Percentiles rank a stretch among this genome's conserved stretches.
phyloP scores from a whole-genome alignment of 495 filamentous ascomycete species.

The Penicillium pancosmium region DNA sequence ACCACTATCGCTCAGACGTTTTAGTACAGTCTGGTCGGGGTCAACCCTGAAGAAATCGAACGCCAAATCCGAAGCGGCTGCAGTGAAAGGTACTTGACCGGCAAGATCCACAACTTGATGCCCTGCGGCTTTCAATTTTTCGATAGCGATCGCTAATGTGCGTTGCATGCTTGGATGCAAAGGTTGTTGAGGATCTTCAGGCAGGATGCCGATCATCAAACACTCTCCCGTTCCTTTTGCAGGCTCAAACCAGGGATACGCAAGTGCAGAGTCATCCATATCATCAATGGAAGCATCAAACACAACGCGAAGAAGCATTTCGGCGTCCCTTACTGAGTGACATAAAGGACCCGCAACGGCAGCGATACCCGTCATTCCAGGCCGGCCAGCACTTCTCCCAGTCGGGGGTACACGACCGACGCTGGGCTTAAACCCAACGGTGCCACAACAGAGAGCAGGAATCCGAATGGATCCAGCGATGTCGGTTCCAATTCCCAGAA shows the following conservation, averaged over 20 bases:
- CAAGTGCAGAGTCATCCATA: constrained; percentile 23
- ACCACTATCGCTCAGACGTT: constrained; percentile 18
- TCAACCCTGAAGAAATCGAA: constrained; percentile 18
- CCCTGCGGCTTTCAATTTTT: constrained; percentile 38
- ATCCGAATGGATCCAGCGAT: constrained; percentile 46
- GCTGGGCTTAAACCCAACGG: constrained; percentile 65
- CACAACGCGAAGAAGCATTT: constrained; percentile 28
- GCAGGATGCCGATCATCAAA: constrained; percentile 50
- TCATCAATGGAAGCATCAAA: constrained; percentile 14
- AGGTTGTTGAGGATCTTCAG: constrained; percentile 48
- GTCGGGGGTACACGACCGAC: constrained; percentile 53
- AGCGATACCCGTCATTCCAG: constrained; percentile 45
- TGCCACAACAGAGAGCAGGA: constrained; percentile 62
- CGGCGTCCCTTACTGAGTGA: constrained; percentile 39
- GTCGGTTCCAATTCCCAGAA: constrained; percentile 67
- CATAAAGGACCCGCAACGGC: constrained; percentile 38
- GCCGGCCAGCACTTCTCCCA: constrained; percentile 41
- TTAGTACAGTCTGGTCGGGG: constrained; percentile 15
- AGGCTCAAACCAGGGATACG: constrained; percentile 23
- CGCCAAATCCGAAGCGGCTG: constrained; percentile 9
- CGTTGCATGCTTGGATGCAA: constrained; percentile 54
- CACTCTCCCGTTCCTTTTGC: constrained; percentile 8
- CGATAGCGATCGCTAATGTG: constrained; percentile 41
- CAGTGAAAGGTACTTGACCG: background rate
- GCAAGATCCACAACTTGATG: constrained; percentile 45